Base-by-base conservation (phyloP, 805 yeast genomes). In the Yarrowia sp. region DNA sequence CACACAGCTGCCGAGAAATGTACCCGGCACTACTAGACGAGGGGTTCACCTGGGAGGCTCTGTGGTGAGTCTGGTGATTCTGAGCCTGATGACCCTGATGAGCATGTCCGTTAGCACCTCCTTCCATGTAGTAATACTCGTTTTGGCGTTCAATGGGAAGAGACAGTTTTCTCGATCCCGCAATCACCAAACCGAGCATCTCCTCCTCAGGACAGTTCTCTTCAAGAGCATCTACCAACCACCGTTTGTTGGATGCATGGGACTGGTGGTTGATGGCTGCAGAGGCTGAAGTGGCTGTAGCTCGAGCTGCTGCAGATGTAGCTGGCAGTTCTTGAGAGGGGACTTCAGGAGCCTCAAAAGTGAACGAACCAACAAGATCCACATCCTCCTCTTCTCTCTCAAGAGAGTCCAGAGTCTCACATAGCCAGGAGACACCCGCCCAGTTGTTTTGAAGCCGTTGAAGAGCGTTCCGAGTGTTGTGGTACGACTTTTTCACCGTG, bases 381-480 rank as follows among this genome's bases (percentile, higher is more conserved):
- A 71, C 74, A 39, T 71, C 74, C 11, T 70, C 70, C 55, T 71
- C 73, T 3, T 68, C 65, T 3, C 71, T 70, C 14, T 69, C 73
- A 33, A 71, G 53, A 11, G 74, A 71, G 44, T 71, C 73, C 15
- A 71, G 66, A 28, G 68, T 69, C 32, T 67, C 57, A 36, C 71
- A 67, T 11, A 70, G 71, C 74, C 74, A 71, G 17, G 71, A 69
- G 7, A 71, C 71, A 9, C 74, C 74, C 3, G 67, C 64, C 74
- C 74, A 71, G 10, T 68, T 65, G 10, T 43, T 28, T 33, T 69
- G 69, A 66, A 71, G 67, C 17, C 69, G 65, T 17, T 65, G 51
- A 8, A 71, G 64, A 1, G 69, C 71, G 44, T 70, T 68, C 10
- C 70, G 67, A 28, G 73, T 71, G 8, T 71, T 69, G 17, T 64